Percentiles rank a stretch among this genome's conserved stretches.
phyloP scores from a whole-genome alignment of 768 basidiomycete species.

The Hygrophoropsis aurantiaca region DNA sequence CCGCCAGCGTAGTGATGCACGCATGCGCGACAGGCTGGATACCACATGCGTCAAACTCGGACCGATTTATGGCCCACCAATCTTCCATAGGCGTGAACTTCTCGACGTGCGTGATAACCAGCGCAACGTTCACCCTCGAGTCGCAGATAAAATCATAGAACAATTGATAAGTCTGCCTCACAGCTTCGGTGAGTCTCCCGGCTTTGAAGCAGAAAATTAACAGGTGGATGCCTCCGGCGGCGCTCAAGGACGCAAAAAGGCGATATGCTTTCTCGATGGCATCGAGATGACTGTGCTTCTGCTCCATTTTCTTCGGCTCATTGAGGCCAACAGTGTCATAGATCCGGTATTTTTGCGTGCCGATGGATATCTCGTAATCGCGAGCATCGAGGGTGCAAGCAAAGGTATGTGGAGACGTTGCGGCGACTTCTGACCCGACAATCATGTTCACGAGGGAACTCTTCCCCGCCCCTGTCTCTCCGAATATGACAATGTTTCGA shows the following conservation, averaged over 20 bases:
- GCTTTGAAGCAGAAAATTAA: conserved; percentile 36
- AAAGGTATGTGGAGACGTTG: conserved; percentile 18
- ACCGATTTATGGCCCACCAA: conserved; percentile 29
- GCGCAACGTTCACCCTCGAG: conserved; percentile 34
- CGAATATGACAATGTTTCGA: conserved; percentile 37
- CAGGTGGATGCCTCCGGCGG: conserved; percentile 35
- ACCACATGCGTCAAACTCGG: conserved; percentile 16
- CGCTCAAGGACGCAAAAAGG: conserved; percentile 29
- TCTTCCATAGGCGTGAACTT: conserved; percentile 22
- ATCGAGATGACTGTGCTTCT: conserved; percentile 4
- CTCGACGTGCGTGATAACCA: conserved; percentile 41
- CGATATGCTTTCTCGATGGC: conserved; percentile 24
- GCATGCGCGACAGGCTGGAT: conserved; percentile 28
- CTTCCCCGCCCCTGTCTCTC: conserved; percentile 41
- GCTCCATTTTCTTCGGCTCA: conserved; percentile 9
- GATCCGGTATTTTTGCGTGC: conserved; percentile 18
- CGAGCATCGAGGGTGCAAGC: conserved; percentile 34
- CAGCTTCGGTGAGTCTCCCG: conserved; percentile 27
- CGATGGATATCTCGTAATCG: conserved; percentile 21
- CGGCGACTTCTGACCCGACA: conserved; percentile 18
- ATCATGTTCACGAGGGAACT: conserved; percentile 43
- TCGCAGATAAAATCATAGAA: conserved; percentile 40
- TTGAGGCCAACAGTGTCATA: conserved; percentile 34
- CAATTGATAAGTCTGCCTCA: conserved; percentile 30
- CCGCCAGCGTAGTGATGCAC: conserved; percentile 25